These are phyloP conservation scores for Elsinoe fawcettii DNA, from an alignment of 2,329 filamentous ascomycete species.

Conservation along the genomic window DNA sequence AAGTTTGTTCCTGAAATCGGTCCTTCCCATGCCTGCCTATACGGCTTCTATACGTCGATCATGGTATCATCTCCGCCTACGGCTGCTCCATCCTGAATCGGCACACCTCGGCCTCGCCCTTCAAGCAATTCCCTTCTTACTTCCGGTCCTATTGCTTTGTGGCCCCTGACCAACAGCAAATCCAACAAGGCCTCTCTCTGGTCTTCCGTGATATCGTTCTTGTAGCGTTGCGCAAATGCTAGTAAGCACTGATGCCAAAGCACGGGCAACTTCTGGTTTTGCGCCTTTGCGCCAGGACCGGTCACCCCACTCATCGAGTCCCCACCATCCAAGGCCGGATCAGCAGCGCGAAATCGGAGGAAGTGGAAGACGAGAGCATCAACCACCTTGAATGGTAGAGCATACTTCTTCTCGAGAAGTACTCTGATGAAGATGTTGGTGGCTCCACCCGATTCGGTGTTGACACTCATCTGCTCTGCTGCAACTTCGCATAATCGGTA, in stretches of 20 bases:
- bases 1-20: conserved; percentile 3
- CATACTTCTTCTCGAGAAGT: conserved; percentile 93
- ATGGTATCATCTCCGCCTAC: conserved; percentile 80
- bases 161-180: conserved; percentile 73
- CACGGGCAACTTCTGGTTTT: conserved; percentile 59
- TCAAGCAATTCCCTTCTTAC: conserved; percentile 81
- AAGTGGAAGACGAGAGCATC: conserved; percentile 97
- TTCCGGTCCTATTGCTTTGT: conserved; percentile 83
- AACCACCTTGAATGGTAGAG: conserved; percentile 86
- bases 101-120: conserved; percentile 74
- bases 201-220: conserved; percentile 93
- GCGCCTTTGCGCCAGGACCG: conserved; percentile 28
- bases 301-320: conserved; percentile 49
- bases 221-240: conserved; percentile 87
- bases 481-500: conserved; percentile 91
- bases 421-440: conserved; percentile 94
- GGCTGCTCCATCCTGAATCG: conserved; percentile 47
- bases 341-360: conserved; percentile 70
- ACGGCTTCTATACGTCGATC: conserved; percentile 43
- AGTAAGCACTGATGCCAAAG: conserved; percentile 94
- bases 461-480: conserved; percentile 74
- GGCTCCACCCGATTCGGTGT: conserved; percentile 79
- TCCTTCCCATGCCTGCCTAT: neutral
- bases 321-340: conserved; percentile 45
- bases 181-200: conserved; percentile 87